Base-by-base conservation (phyloP, 164 flowering plant genomes). In the Chimonanthus praecox region DNA sequence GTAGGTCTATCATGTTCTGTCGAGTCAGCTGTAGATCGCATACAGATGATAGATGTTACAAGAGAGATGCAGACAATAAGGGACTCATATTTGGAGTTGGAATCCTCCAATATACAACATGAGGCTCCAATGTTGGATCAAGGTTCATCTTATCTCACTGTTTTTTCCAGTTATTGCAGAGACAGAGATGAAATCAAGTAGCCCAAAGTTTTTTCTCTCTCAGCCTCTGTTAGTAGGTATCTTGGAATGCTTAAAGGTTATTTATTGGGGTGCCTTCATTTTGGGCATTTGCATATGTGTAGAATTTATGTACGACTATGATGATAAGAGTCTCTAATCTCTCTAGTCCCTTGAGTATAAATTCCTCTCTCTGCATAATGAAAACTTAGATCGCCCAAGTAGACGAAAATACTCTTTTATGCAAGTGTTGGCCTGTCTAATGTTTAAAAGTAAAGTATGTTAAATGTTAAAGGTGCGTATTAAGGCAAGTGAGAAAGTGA, bases 1-100 rank as follows among this genome's bases (percentile, higher is more conserved):
- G 21, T 74, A 5, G 76, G 71, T 46, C 13, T 73, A 4, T 65
- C 65, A 46, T 67, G 71, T 68, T 67, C 76, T 45, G 20, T 18
- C 5, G 15, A 48, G 5, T 21, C 49, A 13, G 62, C 69, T 7
- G 46, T 45, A 45, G 47, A 67, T 16, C 64, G 71, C 3, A 44
- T 68, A 33, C 46, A n/a, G n/a, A 67, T 67, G 45, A 58, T 8
- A 50, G 65, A 73, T n/a, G 64, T 67, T 47, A 10, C 49, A 2
- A 54, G 6, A 9, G 11, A 67, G 9, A 49, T 73, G 70, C 69
- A 65, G 16, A 49, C 18, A 7, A 58, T 67, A 47, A 67, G 66
- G 47, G 63, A 64, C 15, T 33, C 2, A 6, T 72, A 45, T 62
- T 48, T 72, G 65, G 58, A 44, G 58, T 63, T 20, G 43, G 20